These are phyloP conservation scores for Aspergillus ibericus DNA, from an alignment of 2,329 filamentous ascomycete species.

Conservation along the genomic window DNA sequence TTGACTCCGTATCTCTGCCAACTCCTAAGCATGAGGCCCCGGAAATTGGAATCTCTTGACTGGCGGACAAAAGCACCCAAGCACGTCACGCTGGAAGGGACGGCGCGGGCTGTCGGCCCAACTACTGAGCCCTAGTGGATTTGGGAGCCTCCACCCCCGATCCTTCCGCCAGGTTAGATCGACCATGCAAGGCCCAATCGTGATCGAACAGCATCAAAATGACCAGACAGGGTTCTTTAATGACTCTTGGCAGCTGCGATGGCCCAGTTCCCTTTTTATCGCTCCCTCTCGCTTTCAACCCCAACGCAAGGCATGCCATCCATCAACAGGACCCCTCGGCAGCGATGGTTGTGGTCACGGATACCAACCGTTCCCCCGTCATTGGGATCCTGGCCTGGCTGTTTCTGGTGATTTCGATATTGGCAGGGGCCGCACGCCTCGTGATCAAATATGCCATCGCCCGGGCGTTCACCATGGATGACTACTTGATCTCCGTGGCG, in stretches of 20 bases:
- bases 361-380: neutral
- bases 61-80: too few species aligned
- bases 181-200: neutral
- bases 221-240: neutral
- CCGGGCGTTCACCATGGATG: neutral
- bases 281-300: neutral
- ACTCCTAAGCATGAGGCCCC: too few species aligned
- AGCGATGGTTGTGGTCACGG: neutral
- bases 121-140: neutral
- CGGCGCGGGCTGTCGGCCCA: neutral
- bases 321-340: neutral
- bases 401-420: neutral
- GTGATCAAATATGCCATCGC: neutral
- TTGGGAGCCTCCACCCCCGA: neutral
- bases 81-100: neutral
- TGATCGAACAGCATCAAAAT: neutral
- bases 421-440: neutral
- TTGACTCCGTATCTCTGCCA: too few species aligned
- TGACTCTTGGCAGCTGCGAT: neutral
- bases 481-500: neutral
- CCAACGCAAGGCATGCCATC: neutral
- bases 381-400: conserved; percentile 1
- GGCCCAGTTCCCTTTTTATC: neutral
- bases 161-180: neutral
- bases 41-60: too few species aligned